These are phyloP conservation scores for Dactylellina haptotyla DNA, from an alignment of 2,329 filamentous ascomycete genomes.

Conservation along the genomic window DNA sequence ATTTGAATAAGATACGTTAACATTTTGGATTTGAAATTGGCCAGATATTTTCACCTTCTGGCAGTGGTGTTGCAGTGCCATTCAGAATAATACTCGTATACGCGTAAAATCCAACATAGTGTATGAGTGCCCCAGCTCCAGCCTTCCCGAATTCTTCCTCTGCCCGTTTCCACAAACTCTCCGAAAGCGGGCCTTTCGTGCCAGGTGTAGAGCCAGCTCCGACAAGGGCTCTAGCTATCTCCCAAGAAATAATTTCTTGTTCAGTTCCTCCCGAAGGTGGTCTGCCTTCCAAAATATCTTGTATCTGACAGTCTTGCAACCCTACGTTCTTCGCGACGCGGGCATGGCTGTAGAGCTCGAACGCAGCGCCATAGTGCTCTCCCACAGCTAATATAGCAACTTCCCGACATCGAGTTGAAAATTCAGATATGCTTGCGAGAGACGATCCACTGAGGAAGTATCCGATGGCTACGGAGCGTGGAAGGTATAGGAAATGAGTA, in stretches of 20 bases:
- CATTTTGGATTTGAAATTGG: too few relatives aligned
- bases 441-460: background rate
- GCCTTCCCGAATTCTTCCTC: constrained; percentile 12
- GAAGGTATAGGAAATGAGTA: constrained; percentile 24
- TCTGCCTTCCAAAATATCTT: constrained; percentile 20
- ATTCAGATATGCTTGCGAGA: background rate
- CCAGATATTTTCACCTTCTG: constrained; percentile 20
- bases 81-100: constrained; percentile 20
- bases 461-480: background rate
- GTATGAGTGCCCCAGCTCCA: constrained; percentile 20
- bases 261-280: background rate
- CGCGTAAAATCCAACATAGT: constrained; percentile 14
- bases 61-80: background rate
- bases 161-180: constrained; percentile 8
- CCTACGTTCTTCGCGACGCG: constrained; percentile 9
- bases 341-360: constrained; percentile 22
- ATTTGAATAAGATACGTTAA: too few relatives aligned
- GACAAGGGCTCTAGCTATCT: constrained; percentile 7
- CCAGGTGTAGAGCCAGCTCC: background rate
- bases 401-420: constrained; percentile 14
- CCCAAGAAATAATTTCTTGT: constrained; percentile 15
- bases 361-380: constrained; percentile 3
- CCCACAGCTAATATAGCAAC: constrained; percentile 26
- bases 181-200: background rate
- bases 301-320: constrained; percentile 5